Base-by-base conservation (phyloP, 148 eudicot genomes). In the Fagopyrum esculentum region DNA sequence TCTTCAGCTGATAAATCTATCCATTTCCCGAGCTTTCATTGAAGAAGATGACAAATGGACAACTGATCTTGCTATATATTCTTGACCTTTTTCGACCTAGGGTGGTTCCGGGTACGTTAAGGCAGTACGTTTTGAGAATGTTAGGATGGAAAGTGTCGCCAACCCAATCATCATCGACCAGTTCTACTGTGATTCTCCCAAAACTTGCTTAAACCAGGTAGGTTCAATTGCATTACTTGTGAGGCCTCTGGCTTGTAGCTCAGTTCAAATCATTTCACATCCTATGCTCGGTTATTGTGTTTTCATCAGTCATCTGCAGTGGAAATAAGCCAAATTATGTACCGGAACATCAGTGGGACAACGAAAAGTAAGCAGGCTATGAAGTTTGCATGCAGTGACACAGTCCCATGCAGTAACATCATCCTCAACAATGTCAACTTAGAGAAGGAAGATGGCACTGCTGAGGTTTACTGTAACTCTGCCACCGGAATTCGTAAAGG, bases 161-260 rank as follows among this genome's bases (percentile, higher is more conserved):
- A 89, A 92, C 77, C 99, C 99, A 54, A 95, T 95, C 60, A 87
- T 95, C 56, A 88, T 95, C 8, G 97, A 95, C 74, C 99, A 95
- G 77, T 95, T 90, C 85, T 95, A 95, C 63, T 92, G 97, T 35
- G 99, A 95, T 79, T 90, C 97, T 48, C 91, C 97, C 48, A 83
- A 50, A 52, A 15, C 86, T 73, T 95, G 99, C 79, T 75, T 75
- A 74, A 92, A 95, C 75, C 89, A 87, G 93, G 99, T 92, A 85
- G 45, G 29, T 64, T 74, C 8, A 1, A 9, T 12, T 35, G 40
- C 40, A 35, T 35, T 35, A 1, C 40, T 35, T 35, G 40, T 35
- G 40, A 35, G 40, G 40, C 40, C 40, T 35, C 40, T 22, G 26
- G 26, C 26, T 22, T 22, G 26, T 26, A n/a, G 15, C 40, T 7